A percentile compares a stretch with the other conserved stretches of the same genome.
Conservation (phyloP, 2,329 filamentous ascomycete species). For the Colletotrichum tanaceti region DNA sequence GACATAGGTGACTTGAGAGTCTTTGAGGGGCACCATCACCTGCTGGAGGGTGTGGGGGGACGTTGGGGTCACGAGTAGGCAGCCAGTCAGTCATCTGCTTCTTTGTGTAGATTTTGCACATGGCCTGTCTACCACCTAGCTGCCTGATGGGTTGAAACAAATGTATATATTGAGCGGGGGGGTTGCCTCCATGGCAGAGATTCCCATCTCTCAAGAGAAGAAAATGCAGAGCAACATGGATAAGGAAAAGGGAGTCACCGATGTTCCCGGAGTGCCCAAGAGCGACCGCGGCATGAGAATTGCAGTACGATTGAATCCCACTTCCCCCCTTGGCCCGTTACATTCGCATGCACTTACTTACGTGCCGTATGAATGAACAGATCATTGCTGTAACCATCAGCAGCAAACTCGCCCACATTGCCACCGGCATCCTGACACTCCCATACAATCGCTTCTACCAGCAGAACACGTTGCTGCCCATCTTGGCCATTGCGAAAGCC, state of each 20-base stretch:
- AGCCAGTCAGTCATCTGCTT: slow-evolving; percentile 37
- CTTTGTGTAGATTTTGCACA: slow-evolving; percentile 4
- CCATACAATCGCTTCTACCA: slow-evolving; percentile 46
- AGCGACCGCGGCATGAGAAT: slow-evolving; percentile 26
- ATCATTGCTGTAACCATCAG: slow-evolving; percentile 28
- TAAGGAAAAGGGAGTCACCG: slow-evolving; percentile 20
- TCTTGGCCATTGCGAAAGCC: slow-evolving; percentile 41
- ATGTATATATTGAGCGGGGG: slow-evolving; percentile 23
- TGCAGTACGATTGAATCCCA: slow-evolving; percentile 18
- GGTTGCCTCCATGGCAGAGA: background rate
- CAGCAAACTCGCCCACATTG: slow-evolving; percentile 30
- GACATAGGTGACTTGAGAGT: slow-evolving; percentile 27
- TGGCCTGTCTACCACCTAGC: slow-evolving; percentile 5
- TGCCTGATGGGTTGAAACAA: slow-evolving; percentile 4
- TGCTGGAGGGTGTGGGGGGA: slow-evolving; percentile 22
- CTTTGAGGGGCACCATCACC: slow-evolving; percentile 27
- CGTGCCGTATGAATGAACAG: slow-evolving; percentile 4
- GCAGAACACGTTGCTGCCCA: slow-evolving; percentile 44
- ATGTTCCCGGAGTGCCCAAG: slow-evolving; percentile 25
- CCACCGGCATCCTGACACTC: slow-evolving; percentile 42
- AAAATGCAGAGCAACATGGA: slow-evolving; percentile 11
- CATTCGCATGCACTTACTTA: slow-evolving; percentile 5
- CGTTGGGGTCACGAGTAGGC: slow-evolving; percentile 30
- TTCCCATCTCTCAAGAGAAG: no score
- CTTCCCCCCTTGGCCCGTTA: background rate